phyloP scores from a whole-genome alignment of 257 asterid species.

The Primulina eburnea region DNA sequence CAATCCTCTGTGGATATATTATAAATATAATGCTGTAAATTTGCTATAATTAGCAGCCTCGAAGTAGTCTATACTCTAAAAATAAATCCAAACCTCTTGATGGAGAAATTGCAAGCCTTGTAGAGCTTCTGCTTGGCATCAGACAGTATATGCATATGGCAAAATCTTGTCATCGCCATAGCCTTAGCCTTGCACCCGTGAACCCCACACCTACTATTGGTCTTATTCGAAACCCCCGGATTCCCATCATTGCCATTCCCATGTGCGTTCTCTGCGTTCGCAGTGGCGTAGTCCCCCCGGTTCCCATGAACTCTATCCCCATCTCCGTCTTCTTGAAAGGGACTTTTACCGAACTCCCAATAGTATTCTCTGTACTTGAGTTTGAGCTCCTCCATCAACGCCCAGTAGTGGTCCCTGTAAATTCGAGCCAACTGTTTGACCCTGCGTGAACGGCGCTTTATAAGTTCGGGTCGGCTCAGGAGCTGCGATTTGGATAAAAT shows the following conservation, averaged over 20 bases:
- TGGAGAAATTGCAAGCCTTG: constrained; percentile 65
- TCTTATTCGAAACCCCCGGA: constrained; percentile 15
- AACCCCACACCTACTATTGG: constrained; percentile 35
- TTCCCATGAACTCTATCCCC: constrained; percentile 16
- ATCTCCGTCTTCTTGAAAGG: constrained; percentile 43
- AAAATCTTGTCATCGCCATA: constrained; percentile 57
- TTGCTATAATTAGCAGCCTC: background rate
- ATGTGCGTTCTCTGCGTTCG: constrained; percentile 14
- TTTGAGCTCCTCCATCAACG: constrained; percentile 54
- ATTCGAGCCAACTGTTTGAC: constrained; percentile 54
- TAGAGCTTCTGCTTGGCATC: constrained; percentile 81
- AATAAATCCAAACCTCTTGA: constrained; percentile 57
- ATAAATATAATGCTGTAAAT: background rate
- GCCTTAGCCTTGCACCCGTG: constrained; percentile 56
- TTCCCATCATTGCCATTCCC: constrained; percentile 5
- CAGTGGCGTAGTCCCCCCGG: constrained; percentile 9
- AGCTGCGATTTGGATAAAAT: constrained; percentile 48
- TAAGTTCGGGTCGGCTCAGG: constrained; percentile 59
- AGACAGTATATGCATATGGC: constrained; percentile 69
- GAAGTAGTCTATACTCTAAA: background rate
- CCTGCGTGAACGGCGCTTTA: constrained; percentile 62
- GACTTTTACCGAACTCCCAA: constrained; percentile 56
- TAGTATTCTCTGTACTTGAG: constrained; percentile 40
- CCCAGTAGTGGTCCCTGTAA: constrained; percentile 60
- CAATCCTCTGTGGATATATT: background rate